phyloP scores from a whole-genome alignment of 2,329 filamentous ascomycete species.

The Stagonosporopsis chrysanthemi region DNA sequence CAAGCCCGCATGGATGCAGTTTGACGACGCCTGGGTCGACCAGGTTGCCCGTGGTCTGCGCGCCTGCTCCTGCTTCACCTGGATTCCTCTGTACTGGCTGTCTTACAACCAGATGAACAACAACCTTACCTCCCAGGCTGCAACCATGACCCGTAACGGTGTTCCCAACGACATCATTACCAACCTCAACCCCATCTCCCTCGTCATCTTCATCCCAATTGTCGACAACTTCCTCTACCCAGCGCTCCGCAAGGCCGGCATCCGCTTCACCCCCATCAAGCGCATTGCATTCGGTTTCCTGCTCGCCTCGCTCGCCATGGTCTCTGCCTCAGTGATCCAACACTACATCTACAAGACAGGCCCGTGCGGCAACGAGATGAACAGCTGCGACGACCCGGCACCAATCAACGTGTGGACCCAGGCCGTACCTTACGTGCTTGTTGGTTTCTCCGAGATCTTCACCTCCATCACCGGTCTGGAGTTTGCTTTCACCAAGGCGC shows the following conservation, averaged over 20 bases:
- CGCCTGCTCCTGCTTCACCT: constrained; percentile 62
- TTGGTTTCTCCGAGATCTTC: constrained; percentile 66
- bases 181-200: constrained; percentile 62
- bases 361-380: constrained; percentile 66
- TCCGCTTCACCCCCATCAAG: constrained; percentile 62
- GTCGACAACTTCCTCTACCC: constrained; percentile 63
- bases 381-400: constrained; percentile 60
- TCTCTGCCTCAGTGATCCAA: constrained; percentile 59
- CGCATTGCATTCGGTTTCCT: constrained; percentile 62
- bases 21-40: constrained; percentile 84
- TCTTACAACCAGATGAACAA: constrained; percentile 63
- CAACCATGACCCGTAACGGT: constrained; percentile 60
- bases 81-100: constrained; percentile 53
- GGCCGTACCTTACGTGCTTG: constrained; percentile 58
- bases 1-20: constrained; percentile 78
- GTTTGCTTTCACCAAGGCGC: constrained; percentile 80
- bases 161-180: constrained; percentile 65
- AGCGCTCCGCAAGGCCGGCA: constrained; percentile 53
- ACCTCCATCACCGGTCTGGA: constrained; percentile 70
- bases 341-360: constrained; percentile 70
- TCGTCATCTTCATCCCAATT: constrained; percentile 63
- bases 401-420: constrained; percentile 71
- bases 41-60: constrained; percentile 50
- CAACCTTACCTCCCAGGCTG: constrained; percentile 64
- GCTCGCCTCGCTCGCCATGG: constrained; percentile 58